Conservation (phyloP, 169 alveolate genomes). For the Plasmodium knowlesi region DNA sequence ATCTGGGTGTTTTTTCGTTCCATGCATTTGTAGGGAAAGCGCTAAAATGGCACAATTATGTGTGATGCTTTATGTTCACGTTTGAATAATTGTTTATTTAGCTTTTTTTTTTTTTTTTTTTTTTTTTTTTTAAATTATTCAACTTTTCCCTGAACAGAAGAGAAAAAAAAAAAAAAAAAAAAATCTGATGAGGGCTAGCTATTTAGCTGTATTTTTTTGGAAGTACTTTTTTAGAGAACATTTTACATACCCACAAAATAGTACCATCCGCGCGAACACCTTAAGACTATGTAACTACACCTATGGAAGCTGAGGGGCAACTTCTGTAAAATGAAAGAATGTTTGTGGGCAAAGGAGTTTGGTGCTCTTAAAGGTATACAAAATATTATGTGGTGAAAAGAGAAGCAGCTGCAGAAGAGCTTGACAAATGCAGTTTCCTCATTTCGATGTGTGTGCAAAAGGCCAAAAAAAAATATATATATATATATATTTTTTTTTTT, state of each 20-base stretch:
- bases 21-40: neutral
- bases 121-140: neutral
- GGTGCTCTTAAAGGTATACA: neutral
- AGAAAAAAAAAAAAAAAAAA: slow-evolving; percentile 24
- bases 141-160: neutral
- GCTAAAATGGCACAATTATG: neutral
- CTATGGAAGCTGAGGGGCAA: neutral
- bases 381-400: neutral
- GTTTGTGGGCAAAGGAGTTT: neutral
- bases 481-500: neutral
- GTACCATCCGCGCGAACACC: neutral
- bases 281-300: neutral
- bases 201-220: neutral
- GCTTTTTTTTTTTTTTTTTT: neutral
- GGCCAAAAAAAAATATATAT: neutral
- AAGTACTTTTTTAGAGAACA: neutral
- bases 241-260: neutral
- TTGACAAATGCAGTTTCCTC: neutral
- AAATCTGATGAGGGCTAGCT: neutral
- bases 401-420: neutral
- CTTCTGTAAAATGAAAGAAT: neutral
- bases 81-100: neutral
- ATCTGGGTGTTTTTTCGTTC: neutral
- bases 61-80: neutral
- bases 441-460: neutral